A percentile compares a stretch with the other conserved stretches of the same genome.
phyloP scores from a whole-genome alignment of 176 grass and related monocot genomes.

The Oryza brachyantha region DNA sequence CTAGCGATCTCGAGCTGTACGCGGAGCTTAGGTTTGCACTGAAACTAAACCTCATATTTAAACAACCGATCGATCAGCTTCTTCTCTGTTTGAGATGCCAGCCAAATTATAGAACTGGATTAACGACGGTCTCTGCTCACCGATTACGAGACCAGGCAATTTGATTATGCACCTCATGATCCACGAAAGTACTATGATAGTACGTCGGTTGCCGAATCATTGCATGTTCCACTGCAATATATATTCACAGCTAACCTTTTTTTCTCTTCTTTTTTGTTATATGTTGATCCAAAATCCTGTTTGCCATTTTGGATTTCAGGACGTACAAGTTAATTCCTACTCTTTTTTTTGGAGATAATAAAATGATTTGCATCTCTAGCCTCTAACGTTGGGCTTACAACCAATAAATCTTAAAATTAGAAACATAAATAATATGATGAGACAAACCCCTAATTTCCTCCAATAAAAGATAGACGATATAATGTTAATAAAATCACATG shows the following conservation, averaged over 20 bases:
- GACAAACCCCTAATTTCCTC: too few species aligned
- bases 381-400: too few species aligned
- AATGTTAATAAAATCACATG: too few species aligned
- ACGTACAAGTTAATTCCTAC: neutral
- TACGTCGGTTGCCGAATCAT: conserved; percentile 11
- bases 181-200: conserved; percentile 27
- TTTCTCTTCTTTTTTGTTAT: too few species aligned
- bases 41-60: conserved; percentile 15
- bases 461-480: too few species aligned
- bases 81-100: conserved; percentile 23
- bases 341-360: neutral
- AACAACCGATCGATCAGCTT: neutral
- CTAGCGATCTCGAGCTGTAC: neutral
- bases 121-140: neutral
- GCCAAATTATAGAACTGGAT: conserved; percentile 4
- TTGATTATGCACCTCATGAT: conserved; percentile 39
- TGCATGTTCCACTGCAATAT: neutral
- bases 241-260: neutral
- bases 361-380: too few species aligned
- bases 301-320: neutral
- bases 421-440: too few species aligned
- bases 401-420: too few species aligned
- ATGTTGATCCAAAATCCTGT: neutral
- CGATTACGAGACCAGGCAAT: conserved; percentile 1
- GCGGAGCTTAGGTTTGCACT: neutral